Evolutionary conservation across 306 rosid species (phyloP).

Genomic region (Herpetospermum pedunculosum): DNA sequence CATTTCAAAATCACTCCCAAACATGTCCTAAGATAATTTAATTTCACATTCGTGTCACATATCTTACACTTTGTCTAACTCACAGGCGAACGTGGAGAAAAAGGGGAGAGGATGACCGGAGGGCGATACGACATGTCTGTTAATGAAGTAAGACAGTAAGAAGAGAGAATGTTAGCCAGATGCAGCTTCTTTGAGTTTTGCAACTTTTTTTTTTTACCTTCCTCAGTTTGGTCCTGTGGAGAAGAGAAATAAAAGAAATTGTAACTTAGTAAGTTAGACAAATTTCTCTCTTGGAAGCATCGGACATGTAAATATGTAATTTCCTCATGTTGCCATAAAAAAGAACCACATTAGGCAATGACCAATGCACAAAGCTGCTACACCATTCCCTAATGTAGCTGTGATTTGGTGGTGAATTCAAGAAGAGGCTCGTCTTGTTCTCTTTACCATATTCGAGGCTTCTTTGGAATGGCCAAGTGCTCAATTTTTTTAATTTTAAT

Average conservation of each 20-base stretch:
- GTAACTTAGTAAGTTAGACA: neutral
- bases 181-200: neutral
- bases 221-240: constrained; percentile 1
- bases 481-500: too few species aligned
- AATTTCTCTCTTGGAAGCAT: neutral
- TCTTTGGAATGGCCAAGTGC: too few species aligned
- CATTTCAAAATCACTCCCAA: too few species aligned
- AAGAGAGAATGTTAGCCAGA: neutral
- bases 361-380: neutral
- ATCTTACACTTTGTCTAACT: neutral
- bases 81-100: constrained; percentile 80
- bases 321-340: neutral
- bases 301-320: neutral
- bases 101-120: constrained; percentile 74
- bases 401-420: neutral
- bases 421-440: neutral
- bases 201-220: neutral
- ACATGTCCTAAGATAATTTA: neutral
- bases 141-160: constrained; percentile 8
- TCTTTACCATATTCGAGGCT: neutral
- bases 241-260: neutral
- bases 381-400: neutral
- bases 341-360: neutral
- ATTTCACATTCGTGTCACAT: neutral
- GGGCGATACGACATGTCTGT: constrained; percentile 35